Conservation (phyloP, 2,329 filamentous ascomycete genomes). For the Lizonia empirigonia region DNA sequence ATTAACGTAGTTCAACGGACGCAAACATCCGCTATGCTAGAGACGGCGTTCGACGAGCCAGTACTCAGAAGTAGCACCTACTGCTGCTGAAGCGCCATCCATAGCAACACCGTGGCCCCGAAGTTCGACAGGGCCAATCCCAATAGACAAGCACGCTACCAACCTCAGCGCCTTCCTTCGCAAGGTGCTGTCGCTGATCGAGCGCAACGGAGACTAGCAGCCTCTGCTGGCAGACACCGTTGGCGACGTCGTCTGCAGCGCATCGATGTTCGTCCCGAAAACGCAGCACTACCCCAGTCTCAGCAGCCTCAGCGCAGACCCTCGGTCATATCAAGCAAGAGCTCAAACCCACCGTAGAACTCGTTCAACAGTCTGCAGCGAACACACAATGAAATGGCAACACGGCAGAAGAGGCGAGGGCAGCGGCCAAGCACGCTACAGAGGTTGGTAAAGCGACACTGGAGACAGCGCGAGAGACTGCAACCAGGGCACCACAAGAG, state of each 20-base stretch:
- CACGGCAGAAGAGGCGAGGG: neutral
- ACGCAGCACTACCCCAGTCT: too few relatives aligned
- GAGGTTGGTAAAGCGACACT: neutral
- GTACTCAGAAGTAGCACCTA: too few relatives aligned
- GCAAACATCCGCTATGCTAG: too few relatives aligned
- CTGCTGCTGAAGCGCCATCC: neutral
- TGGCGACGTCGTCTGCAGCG: neutral
- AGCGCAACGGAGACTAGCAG: too few relatives aligned
- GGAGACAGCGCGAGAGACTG: too few relatives aligned
- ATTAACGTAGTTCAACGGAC: too few relatives aligned
- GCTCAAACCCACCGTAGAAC: neutral
- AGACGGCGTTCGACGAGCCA: neutral
- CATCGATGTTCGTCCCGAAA: too few relatives aligned
- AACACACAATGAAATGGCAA: neutral
- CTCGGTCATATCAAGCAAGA: neutral
- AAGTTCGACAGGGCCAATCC: neutral
- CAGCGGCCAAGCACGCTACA: neutral
- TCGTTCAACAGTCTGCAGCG: neutral
- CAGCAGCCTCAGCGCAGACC: too few relatives aligned
- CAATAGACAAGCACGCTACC: neutral
- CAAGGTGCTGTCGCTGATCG: neutral
- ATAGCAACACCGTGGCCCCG: neutral
- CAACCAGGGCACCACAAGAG: too few relatives aligned
- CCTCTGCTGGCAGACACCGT: neutral
- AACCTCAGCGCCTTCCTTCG: neutral